Evolutionary conservation across 306 rosid genomes (phyloP).

Genomic region (Arachis hypogaea): DNA sequence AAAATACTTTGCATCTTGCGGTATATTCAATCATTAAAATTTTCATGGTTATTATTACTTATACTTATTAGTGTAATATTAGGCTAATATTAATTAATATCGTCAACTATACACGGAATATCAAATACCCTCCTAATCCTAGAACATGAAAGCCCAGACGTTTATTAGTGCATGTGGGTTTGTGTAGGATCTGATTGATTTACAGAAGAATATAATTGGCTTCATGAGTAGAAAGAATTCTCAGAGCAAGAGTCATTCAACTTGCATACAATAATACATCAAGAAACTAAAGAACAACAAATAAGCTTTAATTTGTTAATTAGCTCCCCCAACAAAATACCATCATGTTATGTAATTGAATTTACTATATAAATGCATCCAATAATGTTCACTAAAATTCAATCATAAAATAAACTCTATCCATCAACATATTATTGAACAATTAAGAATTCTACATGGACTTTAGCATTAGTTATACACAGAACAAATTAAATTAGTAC

Average conservation of each 20-base stretch:
- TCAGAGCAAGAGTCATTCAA: background rate
- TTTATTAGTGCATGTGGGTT: background rate
- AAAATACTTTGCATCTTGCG: background rate
- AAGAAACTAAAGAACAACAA: background rate
- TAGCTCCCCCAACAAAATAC: too few relatives aligned
- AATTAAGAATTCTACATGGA: background rate
- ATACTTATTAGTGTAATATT: background rate
- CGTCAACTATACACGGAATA: background rate
- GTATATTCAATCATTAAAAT: background rate
- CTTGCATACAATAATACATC: background rate
- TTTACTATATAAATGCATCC: background rate
- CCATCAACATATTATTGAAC: background rate
- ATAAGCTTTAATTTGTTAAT: too few relatives aligned
- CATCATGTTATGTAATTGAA: background rate
- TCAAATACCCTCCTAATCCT: constrained; percentile 6
- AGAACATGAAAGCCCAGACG: background rate
- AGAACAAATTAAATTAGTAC: constrained; percentile 13
- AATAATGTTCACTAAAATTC: background rate
- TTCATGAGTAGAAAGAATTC: background rate
- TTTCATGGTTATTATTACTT: background rate
- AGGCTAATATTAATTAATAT: background rate
- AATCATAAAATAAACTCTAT: background rate
- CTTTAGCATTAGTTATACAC: background rate
- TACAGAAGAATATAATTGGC: background rate
- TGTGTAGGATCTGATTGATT: constrained; percentile 11